phyloP scores from a whole-genome alignment of 768 basidiomycete species.

The Leccinum broughii region DNA sequence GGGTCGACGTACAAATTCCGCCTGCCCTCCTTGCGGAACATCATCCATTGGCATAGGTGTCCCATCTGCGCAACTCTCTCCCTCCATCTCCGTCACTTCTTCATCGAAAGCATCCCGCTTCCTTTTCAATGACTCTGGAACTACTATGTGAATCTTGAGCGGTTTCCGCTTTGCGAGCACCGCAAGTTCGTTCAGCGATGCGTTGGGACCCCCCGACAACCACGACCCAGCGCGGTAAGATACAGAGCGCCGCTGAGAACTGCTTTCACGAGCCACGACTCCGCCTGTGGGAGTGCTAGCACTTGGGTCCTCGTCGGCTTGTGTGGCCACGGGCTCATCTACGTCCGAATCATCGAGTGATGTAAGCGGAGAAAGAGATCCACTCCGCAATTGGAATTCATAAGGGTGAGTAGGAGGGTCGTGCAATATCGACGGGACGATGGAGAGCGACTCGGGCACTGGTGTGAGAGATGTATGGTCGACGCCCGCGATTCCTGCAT shows the following conservation, averaged over 20 bases:
- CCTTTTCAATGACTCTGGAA: constrained; percentile 13
- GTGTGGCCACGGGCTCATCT: not conserved
- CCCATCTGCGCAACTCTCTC: not conserved
- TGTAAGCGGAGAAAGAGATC: constrained; percentile 21
- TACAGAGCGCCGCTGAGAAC: not conserved
- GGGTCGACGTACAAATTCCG: too few species aligned
- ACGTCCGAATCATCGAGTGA: constrained; percentile 11
- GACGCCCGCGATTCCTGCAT: not conserved
- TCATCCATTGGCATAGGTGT: not conserved
- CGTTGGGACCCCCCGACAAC: constrained; percentile 20
- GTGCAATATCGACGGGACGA: constrained; percentile 18
- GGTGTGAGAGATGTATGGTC: not conserved
- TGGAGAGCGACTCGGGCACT: not conserved
- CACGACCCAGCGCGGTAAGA: not conserved
- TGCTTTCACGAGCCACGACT: not conserved
- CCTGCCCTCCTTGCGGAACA: not conserved
- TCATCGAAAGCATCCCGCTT: not conserved
- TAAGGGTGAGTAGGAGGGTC: not conserved
- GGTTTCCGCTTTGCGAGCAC: constrained; percentile 17
- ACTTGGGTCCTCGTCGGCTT: not conserved
- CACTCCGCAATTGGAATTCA: not conserved
- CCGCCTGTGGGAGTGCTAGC: not conserved
- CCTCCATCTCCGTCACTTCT: not conserved
- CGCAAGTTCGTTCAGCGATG: constrained; percentile 19
- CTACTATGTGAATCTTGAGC: constrained; percentile 8